Evolutionary conservation across 768 basidiomycete genomes (phyloP).

Genomic region (Boletus subcaerulescens): DNA sequence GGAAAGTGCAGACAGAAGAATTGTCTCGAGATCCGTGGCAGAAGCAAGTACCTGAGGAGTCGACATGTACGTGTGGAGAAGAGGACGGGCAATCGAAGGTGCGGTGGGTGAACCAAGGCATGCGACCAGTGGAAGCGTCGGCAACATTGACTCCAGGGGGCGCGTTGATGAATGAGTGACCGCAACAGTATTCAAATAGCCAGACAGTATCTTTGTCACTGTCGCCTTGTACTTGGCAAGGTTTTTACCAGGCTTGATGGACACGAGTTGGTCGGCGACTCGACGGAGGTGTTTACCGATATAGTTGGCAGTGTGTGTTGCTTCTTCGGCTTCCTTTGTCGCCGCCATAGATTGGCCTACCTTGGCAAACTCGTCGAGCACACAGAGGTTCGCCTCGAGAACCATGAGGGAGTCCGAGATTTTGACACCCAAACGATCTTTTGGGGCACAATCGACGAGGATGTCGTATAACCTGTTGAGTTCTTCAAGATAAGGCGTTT

Average conservation of each 20-base stretch:
- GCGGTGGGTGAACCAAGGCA: constrained; percentile 34
- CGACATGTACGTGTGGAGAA: constrained; percentile 47
- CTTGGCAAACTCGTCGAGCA: constrained; percentile 23
- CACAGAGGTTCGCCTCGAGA: constrained; percentile 40
- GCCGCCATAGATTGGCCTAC: not conserved
- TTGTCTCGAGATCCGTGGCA: constrained; percentile 41
- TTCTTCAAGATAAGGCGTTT: constrained; percentile 44
- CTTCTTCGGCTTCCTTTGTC: constrained; percentile 5
- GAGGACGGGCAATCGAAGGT: constrained; percentile 35
- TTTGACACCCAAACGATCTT: constrained; percentile 36
- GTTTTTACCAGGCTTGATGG: constrained; percentile 12
- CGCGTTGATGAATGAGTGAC: not conserved
- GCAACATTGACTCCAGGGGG: constrained; percentile 7
- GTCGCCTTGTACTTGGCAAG: constrained; percentile 16
- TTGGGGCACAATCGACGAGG: constrained; percentile 34
- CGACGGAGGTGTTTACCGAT: constrained; percentile 19
- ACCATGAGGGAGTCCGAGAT: constrained; percentile 41
- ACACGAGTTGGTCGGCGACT: constrained; percentile 2
- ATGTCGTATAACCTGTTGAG: constrained; percentile 54
- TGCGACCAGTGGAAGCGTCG: constrained; percentile 30
- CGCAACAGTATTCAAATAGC: constrained; percentile 15
- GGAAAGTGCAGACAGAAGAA: constrained; percentile 41
- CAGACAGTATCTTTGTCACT: constrained; percentile 14
- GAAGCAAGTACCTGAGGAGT: constrained; percentile 34
- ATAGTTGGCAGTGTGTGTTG: constrained; percentile 22